Evolutionary conservation across 2,329 filamentous ascomycete species (phyloP).

Genomic region (Fusarium abutilonis): DNA sequence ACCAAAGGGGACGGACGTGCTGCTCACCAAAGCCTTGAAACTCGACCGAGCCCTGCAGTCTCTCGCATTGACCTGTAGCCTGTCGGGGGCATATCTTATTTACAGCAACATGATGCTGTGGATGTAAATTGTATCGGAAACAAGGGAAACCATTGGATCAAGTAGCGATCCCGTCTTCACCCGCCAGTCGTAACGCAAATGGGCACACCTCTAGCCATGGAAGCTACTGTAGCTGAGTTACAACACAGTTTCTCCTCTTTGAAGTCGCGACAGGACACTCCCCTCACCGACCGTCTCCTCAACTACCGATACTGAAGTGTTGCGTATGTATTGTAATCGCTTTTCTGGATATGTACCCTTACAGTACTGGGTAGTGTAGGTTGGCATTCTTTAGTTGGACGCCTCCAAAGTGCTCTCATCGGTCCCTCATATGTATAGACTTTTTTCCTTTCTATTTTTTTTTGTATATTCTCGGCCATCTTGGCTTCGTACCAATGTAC

Average conservation of each 20-base stretch:
- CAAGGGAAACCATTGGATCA: slow-evolving; percentile 17
- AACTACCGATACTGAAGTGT: slow-evolving; percentile 15
- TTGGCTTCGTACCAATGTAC: slow-evolving; percentile 2
- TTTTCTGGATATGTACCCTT: not conserved
- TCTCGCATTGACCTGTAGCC: slow-evolving; percentile 18
- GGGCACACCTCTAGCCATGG: slow-evolving; percentile 11
- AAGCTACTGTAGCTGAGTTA: slow-evolving; percentile 3
- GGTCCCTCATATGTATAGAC: slow-evolving; percentile 29
- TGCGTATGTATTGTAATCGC: slow-evolving; percentile 1
- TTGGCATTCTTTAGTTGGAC: slow-evolving; percentile 18
- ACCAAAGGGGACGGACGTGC: slow-evolving; percentile 14
- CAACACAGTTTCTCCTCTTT: slow-evolving; percentile 5
- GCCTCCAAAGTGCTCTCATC: slow-evolving; percentile 26
- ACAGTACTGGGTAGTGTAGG: too few relatives aligned
- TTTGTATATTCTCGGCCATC: slow-evolving; percentile 10
- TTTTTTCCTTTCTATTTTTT: slow-evolving; percentile 2
- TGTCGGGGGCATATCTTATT: slow-evolving; percentile 11
- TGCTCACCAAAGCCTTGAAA: slow-evolving; percentile 22
- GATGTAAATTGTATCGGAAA: slow-evolving; percentile 26
- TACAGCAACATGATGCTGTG: slow-evolving; percentile 13
- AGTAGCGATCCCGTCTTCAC: slow-evolving; percentile 18
- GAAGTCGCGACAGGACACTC: slow-evolving; percentile 22
- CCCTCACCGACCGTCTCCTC: slow-evolving; percentile 7
- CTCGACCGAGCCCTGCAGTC: slow-evolving; percentile 13
- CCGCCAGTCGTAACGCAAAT: slow-evolving; percentile 27